Base-by-base conservation (phyloP, 768 basidiomycete genomes). In the Panellus pusillus region DNA sequence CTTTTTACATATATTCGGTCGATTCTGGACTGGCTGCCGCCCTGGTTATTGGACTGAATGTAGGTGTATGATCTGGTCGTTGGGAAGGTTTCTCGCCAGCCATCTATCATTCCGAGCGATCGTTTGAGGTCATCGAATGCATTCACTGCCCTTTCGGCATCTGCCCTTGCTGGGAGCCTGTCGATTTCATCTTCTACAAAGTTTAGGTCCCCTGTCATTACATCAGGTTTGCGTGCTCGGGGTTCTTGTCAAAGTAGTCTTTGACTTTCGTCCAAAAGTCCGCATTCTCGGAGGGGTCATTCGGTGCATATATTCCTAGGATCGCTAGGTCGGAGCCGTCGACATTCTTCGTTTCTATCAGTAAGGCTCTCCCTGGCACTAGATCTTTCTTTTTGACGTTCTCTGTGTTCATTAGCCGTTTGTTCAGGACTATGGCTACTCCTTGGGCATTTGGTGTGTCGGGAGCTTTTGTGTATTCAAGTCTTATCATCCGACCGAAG, bases 121-220 rank as follows among this genome's bases (percentile, higher is more conserved):
- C 11, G 9, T 47, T 66, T 70, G 0, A 75, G 51, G 0, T 61
- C 38, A 0, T 52, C 50, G 0, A 77, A 58, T 0, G 62, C 60
- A 0, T 58, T 29, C 0, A 54, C 46, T 1, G 66, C 52, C 0
- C 9, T 11, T 1, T 41, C 12, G 1, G 50, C 27, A 32, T 78
- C 73, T 0, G 15, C 1, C 0, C 57, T 54, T 0, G 50, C 27
- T 2, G 76, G 76, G 0, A 72, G 39, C 0, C 72, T 6, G 50
- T 79, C 77, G 0, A 78, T 49, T 0, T 55, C 12, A 1, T 74
- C 72, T 47, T 79, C 74, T 0, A 72, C 70, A 1, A 78, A 35
- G 54, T 80, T 80, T 31, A 73, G 71, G 52, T 81, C 75, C 0
- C 77, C 76, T 0, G 69, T 18, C 42, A 81, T 52, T 0, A 74